Evolutionary conservation across 192 early-diverging fungal genomes (phyloP), one percentile per base, ranked within the genome.

Genomic region (Phlyctochytrium bullatum): DNA sequence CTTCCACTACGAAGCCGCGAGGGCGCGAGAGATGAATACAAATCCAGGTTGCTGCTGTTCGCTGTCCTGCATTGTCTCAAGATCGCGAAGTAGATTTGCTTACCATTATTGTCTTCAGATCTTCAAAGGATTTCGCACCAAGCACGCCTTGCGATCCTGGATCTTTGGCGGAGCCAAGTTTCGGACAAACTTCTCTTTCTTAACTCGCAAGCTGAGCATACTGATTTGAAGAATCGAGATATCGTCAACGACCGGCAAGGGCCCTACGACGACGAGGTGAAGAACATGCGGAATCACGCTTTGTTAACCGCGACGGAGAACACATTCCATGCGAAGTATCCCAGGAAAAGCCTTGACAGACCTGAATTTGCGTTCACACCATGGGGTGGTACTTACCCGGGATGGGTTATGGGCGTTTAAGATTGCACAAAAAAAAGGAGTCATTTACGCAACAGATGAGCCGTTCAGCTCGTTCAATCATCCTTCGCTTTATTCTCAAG

Each of bases 121-220:
- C 30, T 47, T 16, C 68, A 69, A 56, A 31, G 68, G n/a, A 60
- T 50, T 14, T 69, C 68, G 4, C 68, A 69, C 28, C 68, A 69
- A 51, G 61, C 68, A 12, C 59, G 68, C 20, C 34, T 69, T 6
- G 68, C 68, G 32, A 69, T 69, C 34, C 34, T 69, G 23, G 68
- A 69, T n/a, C 61, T 69, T 17, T 69, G 68, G 68, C 16, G 68
- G 16, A 53, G 36, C 3, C 60, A 69, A 52, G 68, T 69, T 2
- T 62, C 68, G 24, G 68, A 69, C 47, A 61, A 52, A 28, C 12
- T 69, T 53, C 61, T 69, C 23, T 69, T 69, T 57, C 52, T 57
- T 12, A 31, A 51, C 62, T 25, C 23, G 52, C 10, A 53, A 24
- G 10, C 29, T 10, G 24, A 50, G 36, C 12, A 64, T 20, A 64